Evolutionary conservation across 2,329 filamentous ascomycete species (phyloP), one percentile per base, ranked within the genome.

Genomic region (Sporothrix phasma): DNA sequence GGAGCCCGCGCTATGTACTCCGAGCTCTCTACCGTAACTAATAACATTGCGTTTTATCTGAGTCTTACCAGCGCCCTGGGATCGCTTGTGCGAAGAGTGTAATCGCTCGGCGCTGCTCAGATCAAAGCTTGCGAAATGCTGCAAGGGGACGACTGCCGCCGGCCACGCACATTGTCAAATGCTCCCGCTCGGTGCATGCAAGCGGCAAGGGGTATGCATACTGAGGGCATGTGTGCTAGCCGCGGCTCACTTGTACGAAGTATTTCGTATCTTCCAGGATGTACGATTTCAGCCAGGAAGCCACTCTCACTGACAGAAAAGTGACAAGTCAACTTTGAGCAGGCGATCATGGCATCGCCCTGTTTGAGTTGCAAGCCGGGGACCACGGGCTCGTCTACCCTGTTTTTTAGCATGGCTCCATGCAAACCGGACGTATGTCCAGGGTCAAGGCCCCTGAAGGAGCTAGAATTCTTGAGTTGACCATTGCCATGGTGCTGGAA

Each of bases 401-500:
- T 15, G 24, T 39, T 37, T 24, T 54, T 37, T 37, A 54, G n/a
- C 31, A 37, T 29, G 15, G 49, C 49, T 54, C 49, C 49, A 54
- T 54, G 31, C n/a, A 13, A 19, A 54, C 22, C 37, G 49, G 49
- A 34, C n/a, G 29, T 31, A 29, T 37, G 29, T 22, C n/a, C 49
- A 54, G 49, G 49, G n/a, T 37, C 10, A 8, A 6, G 2, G 17
- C n/a, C 29, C 49, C 29, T 54, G 31, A 31, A 39, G 31, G 49
- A 39, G 31, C n/a, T 10, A 22, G n/a, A 43, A 26, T 43, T 29
- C 31, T 56, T 11, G 39, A 41, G 54, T 58, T 58, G 54, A 58
- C 54, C 54, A 37, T 58, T 37, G 22, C 54, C 37, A 15, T 58
- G 54, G 54, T 58, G 37, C 54, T 58, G 54, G 54, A 37, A 58